Percentiles rank a stretch among this genome's conserved stretches.
Evolutionary conservation across 192 early-diverging fungal genomes (phyloP).

Genomic region (Coemansia sp.): DNA sequence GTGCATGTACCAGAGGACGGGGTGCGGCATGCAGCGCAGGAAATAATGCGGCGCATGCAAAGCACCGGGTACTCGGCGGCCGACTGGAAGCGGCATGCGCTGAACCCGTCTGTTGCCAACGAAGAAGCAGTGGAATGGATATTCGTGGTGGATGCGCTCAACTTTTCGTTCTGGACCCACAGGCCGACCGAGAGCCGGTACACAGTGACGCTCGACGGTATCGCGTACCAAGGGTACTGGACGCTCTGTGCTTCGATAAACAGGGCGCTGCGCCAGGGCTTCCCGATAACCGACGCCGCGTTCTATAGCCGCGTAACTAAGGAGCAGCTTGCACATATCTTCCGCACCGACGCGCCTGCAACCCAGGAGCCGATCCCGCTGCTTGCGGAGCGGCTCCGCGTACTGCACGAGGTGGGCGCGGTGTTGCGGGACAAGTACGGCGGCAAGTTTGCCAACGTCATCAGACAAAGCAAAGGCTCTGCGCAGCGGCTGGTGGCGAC

Average conservation of each 20-base stretch:
- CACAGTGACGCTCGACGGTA: constrained; percentile 61
- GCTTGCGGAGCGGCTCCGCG: constrained; percentile 60
- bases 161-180: constrained; percentile 86
- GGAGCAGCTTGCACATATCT: constrained; percentile 58
- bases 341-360: constrained; percentile 61
- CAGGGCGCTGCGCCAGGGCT: constrained; percentile 62
- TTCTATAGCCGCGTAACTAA: constrained; percentile 52
- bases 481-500: constrained; percentile 61
- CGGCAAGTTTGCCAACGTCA: constrained; percentile 65
- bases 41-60: constrained; percentile 68
- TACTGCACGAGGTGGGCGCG: constrained; percentile 71
- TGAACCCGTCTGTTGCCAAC: constrained; percentile 68
- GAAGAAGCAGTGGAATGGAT: constrained; percentile 71
- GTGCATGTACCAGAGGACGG: constrained; percentile 63
- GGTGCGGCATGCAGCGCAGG: constrained; percentile 54
- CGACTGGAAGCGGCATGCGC: constrained; percentile 63
- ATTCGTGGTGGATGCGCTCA: constrained; percentile 79
- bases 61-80: constrained; percentile 61
- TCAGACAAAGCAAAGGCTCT: constrained; percentile 57
- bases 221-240: constrained; percentile 79
- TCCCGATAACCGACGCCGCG: constrained; percentile 64
- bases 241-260: constrained; percentile 77
- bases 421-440: constrained; percentile 64
- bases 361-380: constrained; percentile 62
- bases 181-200: constrained; percentile 54